phyloP scores from a whole-genome alignment of 2,329 filamentous ascomycete species.

The Pestalotiopsis sp. region DNA sequence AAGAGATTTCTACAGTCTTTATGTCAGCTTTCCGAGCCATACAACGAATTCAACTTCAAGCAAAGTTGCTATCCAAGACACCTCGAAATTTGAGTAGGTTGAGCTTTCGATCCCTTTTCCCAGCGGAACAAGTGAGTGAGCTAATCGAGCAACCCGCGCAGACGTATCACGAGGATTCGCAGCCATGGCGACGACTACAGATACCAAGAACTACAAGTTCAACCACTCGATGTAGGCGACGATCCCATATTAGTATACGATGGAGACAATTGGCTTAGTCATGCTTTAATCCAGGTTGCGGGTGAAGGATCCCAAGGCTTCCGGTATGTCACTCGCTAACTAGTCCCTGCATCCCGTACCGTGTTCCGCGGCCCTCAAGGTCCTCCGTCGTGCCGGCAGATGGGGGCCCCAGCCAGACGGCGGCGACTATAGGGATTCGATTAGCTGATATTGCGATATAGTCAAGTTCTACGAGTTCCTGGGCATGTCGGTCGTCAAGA shows the following conservation, averaged over 20 bases:
- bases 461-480: slow-evolving; percentile 95
- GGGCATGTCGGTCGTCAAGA: slow-evolving; percentile 82
- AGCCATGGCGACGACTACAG: slow-evolving; percentile 70
- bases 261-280: background rate
- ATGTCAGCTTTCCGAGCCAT: slow-evolving; percentile 34
- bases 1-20: background rate
- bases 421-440: background rate
- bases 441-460: slow-evolving; percentile 28
- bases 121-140: background rate
- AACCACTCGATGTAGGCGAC: slow-evolving; percentile 80
- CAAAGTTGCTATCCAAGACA: slow-evolving; percentile 26
- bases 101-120: background rate
- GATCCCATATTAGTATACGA: background rate
- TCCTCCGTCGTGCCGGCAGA: slow-evolving; percentile 9
- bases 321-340: slow-evolving; percentile 47
- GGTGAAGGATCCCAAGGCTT: slow-evolving; percentile 89
- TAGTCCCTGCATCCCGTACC: background rate
- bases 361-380: background rate
- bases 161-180: slow-evolving; percentile 34
- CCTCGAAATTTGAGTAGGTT: slow-evolving; percentile 19
- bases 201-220: slow-evolving; percentile 77
- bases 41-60: slow-evolving; percentile 29
- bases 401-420: too few relatives aligned
- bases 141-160: background rate
- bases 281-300: slow-evolving; percentile 67